A percentile compares a stretch with the other conserved stretches of the same genome.
Evolutionary conservation across 2,329 filamentous ascomycete species (phyloP).

Genomic region (Hyphodiscus sp.): DNA sequence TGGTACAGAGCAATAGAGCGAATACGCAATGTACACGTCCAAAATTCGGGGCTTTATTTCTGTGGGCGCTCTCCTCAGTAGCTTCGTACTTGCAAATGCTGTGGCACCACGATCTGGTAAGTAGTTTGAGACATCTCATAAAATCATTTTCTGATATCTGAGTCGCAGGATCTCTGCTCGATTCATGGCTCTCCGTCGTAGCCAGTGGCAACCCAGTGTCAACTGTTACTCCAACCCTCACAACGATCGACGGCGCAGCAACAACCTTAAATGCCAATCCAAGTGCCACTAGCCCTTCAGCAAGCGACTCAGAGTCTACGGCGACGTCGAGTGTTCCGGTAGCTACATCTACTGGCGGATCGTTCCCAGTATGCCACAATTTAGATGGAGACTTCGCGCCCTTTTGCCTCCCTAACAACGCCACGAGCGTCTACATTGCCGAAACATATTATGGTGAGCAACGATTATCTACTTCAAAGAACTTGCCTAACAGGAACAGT

Average conservation of each 20-base stretch:
- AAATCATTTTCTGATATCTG: neutral
- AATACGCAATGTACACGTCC: neutral
- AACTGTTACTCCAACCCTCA: constrained; percentile 23
- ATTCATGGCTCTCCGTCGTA: constrained; percentile 25
- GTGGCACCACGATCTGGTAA: neutral
- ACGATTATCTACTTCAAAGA: neutral
- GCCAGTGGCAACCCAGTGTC: constrained; percentile 18
- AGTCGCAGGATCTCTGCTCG: constrained; percentile 8
- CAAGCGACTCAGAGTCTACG: neutral
- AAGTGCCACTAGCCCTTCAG: constrained; percentile 4
- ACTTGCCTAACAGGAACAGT: constrained; percentile 11
- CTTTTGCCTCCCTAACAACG: constrained; percentile 27
- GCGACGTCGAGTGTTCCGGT: constrained; percentile 4
- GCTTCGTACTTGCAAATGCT: neutral
- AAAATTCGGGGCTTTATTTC: neutral
- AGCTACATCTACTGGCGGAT: constrained; percentile 17
- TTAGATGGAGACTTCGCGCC: constrained; percentile 22
- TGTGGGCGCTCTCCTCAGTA: neutral
- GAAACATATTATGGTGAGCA: constrained; percentile 26
- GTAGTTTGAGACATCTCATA: neutral
- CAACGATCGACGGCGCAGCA: constrained; percentile 15
- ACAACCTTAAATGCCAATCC: constrained; percentile 5
- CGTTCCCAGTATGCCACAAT: constrained; percentile 26
- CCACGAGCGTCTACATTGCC: constrained; percentile 23
- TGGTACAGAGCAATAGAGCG: neutral